Conservation (phyloP, 139 green algal species). For the Pseudopediastrum boryanum region DNA sequence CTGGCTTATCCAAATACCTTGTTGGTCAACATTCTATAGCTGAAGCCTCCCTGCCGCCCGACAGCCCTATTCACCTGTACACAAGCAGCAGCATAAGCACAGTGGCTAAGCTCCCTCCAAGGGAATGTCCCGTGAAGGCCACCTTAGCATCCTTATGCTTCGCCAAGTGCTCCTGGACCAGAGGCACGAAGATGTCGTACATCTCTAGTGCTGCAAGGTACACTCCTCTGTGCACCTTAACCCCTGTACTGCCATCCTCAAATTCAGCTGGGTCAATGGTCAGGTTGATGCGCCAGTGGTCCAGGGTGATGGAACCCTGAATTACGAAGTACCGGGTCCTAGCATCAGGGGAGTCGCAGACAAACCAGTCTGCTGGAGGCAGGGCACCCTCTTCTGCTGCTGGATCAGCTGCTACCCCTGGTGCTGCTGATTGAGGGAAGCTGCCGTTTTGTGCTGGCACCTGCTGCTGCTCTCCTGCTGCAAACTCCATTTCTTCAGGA, state of each 20-base stretch:
- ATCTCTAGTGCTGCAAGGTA: constrained; percentile 87
- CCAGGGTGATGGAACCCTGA: constrained; percentile 85
- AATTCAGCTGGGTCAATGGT: constrained; percentile 97
- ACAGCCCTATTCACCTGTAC: constrained; percentile 37
- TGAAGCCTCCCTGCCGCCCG: too few species aligned
- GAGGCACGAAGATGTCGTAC: constrained; percentile 83
- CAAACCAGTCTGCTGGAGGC: constrained; percentile 75
- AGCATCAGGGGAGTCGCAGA: constrained; percentile 66
- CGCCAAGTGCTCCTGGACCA: constrained; percentile 81
- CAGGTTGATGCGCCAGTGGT: constrained; percentile 88
- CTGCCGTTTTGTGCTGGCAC: neutral
- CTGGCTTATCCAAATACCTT: too few species aligned
- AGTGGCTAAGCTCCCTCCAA: constrained; percentile 88
- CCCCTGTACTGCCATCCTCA: constrained; percentile 77
- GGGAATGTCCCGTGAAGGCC: constrained; percentile 79
- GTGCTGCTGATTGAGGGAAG: constrained; percentile 8
- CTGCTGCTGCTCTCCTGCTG: neutral
- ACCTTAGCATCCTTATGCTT: constrained; percentile 15
- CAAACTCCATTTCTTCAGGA: too few species aligned
- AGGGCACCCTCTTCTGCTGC: neutral
- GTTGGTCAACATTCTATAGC: too few species aligned
- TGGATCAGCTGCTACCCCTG: constrained; percentile 7
- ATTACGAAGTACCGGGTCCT: constrained; percentile 75
- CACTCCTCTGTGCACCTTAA: constrained; percentile 80
- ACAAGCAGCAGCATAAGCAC: constrained; percentile 92